Conservation (phyloP, 306 rosid species). For the Macrotyloma uniflorum region DNA sequence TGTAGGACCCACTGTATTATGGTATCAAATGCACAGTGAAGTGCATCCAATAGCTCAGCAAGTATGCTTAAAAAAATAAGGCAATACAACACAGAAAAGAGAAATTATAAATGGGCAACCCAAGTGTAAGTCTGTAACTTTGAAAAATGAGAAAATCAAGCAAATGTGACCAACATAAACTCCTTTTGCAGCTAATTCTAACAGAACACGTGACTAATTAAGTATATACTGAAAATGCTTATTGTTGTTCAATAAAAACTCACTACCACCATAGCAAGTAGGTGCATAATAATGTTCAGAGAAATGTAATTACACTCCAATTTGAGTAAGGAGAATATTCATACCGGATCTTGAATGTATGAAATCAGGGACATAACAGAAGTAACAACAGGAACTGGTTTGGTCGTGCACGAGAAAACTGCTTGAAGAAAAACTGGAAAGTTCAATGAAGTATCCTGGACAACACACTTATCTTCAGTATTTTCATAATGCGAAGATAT, state of each 20-base stretch:
- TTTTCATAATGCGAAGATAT: conserved; percentile 23
- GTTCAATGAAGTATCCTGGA: conserved; percentile 69
- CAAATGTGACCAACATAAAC: background rate
- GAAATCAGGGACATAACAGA: conserved; percentile 77
- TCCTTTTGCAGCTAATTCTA: conserved; percentile 10
- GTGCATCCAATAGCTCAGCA: background rate
- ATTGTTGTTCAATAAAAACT: conserved; percentile 26
- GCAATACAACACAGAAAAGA: conserved; percentile 23
- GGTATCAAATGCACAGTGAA: conserved; percentile 22
- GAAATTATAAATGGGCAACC: background rate
- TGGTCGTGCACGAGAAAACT: conserved; percentile 63
- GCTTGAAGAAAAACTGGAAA: conserved; percentile 79
- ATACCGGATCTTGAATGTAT: conserved; percentile 74
- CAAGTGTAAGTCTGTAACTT: background rate
- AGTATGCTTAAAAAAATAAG: conserved; percentile 5
- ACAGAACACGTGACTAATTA: conserved; percentile 16
- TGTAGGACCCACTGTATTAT: background rate
- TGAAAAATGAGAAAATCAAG: conserved; percentile 5
- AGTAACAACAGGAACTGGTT: conserved; percentile 67
- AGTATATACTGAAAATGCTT: background rate
- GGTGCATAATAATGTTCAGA: conserved; percentile 8
- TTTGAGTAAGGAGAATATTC: conserved; percentile 43
- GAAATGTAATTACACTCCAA: conserved; percentile 12
- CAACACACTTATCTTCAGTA: conserved; percentile 42
- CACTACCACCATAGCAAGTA: background rate